Percentiles rank a stretch among this genome's conserved stretches.
Conservation (phyloP, 1,139 yeast species). For the Lodderomyces orthopsilosis region DNA sequence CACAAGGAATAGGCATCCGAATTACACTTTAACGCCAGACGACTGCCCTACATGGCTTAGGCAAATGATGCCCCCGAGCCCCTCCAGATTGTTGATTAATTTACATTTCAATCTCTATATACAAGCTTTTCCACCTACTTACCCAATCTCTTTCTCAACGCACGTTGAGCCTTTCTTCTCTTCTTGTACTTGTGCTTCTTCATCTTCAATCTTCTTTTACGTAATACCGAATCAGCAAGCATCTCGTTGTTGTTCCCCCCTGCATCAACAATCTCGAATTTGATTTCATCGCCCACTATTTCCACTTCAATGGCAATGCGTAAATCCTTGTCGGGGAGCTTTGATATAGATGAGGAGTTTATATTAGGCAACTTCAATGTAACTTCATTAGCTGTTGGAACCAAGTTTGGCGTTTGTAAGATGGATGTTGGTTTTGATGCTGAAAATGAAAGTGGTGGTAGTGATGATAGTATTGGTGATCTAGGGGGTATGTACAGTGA, state of each 20-base stretch:
- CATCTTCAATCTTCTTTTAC: constrained; percentile 70
- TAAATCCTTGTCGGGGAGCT: background rate
- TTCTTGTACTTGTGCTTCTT: constrained; percentile 71
- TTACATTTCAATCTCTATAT: background rate
- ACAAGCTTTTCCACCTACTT: constrained; percentile 20
- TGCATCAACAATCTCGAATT: constrained; percentile 8
- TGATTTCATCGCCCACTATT: constrained; percentile 3
- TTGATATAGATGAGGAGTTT: background rate
- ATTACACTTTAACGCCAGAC: no score
- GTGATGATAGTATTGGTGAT: constrained; percentile 3
- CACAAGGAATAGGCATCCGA: no score
- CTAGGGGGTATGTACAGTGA: constrained; percentile 2
- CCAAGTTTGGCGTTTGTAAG: constrained; percentile 1
- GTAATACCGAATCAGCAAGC: constrained; percentile 57
- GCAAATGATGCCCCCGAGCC: no score
- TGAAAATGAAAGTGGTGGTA: constrained; percentile 3
- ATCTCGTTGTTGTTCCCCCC: constrained; percentile 25
- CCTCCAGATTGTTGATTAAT: background rate
- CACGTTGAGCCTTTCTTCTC: constrained; percentile 65
- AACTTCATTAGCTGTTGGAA: background rate
- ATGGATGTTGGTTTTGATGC: constrained; percentile 6
- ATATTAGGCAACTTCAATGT: constrained; percentile 1
- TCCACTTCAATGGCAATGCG: background rate
- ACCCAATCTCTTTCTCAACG: constrained; percentile 57
- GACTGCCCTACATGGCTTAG: no score